phyloP scores from a whole-genome alignment of 208 protist genomes.

The Wallacemonas collosoma region DNA sequence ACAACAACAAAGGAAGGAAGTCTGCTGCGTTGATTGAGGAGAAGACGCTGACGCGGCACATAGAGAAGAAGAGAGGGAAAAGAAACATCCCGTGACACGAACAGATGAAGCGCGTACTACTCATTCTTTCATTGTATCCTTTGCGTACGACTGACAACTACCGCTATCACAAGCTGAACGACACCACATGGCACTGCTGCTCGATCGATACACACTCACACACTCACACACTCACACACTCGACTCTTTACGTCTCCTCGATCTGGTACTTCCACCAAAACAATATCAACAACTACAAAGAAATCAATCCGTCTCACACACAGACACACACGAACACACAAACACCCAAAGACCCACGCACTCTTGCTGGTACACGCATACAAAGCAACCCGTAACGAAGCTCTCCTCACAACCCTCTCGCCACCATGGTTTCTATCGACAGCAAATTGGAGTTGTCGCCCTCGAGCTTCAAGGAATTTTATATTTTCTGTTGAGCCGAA shows the following conservation, averaged over 20 bases:
- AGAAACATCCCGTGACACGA: not conserved
- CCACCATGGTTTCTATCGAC: constrained; percentile 57
- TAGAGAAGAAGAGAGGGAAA: constrained; percentile 5
- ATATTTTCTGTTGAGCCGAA: constrained; percentile 61
- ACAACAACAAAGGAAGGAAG: constrained; percentile 1
- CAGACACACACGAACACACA: constrained; percentile 17
- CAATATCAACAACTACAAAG: no score
- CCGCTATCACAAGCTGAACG: no score
- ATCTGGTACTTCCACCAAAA: no score
- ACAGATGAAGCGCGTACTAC: not conserved
- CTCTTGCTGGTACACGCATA: not conserved
- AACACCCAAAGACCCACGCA: not conserved
- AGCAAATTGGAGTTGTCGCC: constrained; percentile 44
- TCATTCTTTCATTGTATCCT: constrained; percentile 16
- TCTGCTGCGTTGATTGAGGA: no score
- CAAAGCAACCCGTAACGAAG: not conserved
- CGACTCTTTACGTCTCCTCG: no score
- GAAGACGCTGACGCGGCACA: not conserved
- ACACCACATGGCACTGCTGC: no score
- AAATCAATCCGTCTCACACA: constrained; percentile 2
- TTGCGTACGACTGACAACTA: not conserved
- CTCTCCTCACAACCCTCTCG: not conserved
- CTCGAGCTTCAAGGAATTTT: constrained; percentile 59
- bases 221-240: no score
- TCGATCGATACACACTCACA: no score